Evolutionary conservation across 192 early-diverging fungal species (phyloP), one percentile per base, ranked within the genome.

Genomic region (Pilaira anomala): DNA sequence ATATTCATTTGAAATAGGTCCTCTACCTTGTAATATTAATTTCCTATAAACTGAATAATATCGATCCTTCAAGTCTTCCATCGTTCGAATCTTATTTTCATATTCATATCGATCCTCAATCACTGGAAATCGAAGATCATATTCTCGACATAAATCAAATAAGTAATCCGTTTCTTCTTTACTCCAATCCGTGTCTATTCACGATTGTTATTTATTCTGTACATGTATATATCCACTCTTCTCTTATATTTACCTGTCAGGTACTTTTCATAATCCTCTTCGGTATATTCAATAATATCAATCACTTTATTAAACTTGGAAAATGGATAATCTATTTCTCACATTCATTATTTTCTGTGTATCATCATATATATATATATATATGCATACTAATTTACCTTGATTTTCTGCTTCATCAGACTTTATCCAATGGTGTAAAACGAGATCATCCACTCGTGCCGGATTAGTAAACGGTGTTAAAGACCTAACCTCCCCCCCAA

Each of bases 91-190:
- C 39, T 76, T 77, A 18, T 63, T 41, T 12, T 67, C 59, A 22
- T 67, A 87, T 56, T 91, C 85, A 67, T 90, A 95, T 48, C 94
- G 79, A 73, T 98, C 95, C 30, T 75, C 74, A 49, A 98, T 87
- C 3, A 98, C 83, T n/a, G 87, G 69, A 77, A 89, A 98, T 18
- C 91, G 79, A 59, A 94, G 71, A 68, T 96, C 91, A 65, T 85
- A 95, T 59, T 76, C 66, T 45, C 75, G 63, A 54, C 90, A 93
- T 24, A 96, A 67, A 13, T 78, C 72, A 52, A 91, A 82, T 30
- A 98, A 72, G 30, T 95, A 88, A 72, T 88, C 88, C 0, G 95
- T 98, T 51, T 98, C 95, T 24, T 81, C 87, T 29, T 82, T 81
- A 7, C 87, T 85, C 95, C 95, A 98, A 25, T 82, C 82, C 9